Base-by-base conservation (phyloP, 345 rosid species). In the Excoecaria agallocha region DNA sequence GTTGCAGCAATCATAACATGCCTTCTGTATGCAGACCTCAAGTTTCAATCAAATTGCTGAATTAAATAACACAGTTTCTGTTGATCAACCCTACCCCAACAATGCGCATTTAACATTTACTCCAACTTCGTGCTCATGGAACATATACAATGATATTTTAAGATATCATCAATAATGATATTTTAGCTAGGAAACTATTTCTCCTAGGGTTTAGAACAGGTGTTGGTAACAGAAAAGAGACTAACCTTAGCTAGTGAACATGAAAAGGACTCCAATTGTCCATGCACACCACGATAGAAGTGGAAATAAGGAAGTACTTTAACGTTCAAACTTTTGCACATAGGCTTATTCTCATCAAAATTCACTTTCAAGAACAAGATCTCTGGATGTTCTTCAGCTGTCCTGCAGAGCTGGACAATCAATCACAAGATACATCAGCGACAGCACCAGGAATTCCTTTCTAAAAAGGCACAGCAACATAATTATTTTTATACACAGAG, bases 251-350 rank as follows among this genome's bases (percentile, higher is more conserved):
- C 96, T 63, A 92, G 94, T 66, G 97, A 92, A 72, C 97, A 92
- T 1, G 97, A 93, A 82, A 91, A 93, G 50, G 98, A 89, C 67
- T 93, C 98, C 6, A 93, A 81, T 76, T 86, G 98, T 72, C 96
- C 96, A 54, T 91, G 84, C 50, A 94, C 87, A 38, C 98, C 98
- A 10, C 98, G 90, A 76, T 91, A 93, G 68, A 93, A 93, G 85
- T 91, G 98, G 77, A 93, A 93, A 79, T 79, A 91, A 68, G 98
- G 98, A 80, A 93, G 96, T 74, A 93, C 98, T 63, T 84, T 89
- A 19, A 93, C 98, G 59, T 87, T 93, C 86, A 93, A 86, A 82
- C 86, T 89, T 84, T 89, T 93, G 86, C 98, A 93, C 96, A 93
- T 91, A 0, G 91, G 92, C 79, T 91, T 93, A 78, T 93, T 93